These are phyloP conservation scores for Trichoderma polysporum DNA, from an alignment of 2,329 filamentous ascomycete genomes.

Conservation along the genomic window DNA sequence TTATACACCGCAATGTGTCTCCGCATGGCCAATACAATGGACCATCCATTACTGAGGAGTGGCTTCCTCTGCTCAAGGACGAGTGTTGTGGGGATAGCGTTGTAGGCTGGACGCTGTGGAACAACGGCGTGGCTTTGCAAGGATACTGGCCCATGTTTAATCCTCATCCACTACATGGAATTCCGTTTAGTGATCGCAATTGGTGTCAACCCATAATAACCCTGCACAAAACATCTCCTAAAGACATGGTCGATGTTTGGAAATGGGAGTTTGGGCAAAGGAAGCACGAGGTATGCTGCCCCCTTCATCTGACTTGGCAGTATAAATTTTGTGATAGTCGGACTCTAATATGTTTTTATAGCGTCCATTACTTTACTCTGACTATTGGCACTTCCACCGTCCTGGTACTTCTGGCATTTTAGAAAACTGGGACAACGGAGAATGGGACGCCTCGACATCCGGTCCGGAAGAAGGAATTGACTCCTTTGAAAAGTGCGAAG, in stretches of 20 bases:
- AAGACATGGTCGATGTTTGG: constrained; percentile 51
- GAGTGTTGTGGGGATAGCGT: constrained; percentile 57
- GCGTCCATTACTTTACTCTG: constrained; percentile 39
- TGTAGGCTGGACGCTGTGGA: constrained; percentile 47
- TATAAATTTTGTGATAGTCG: background rate
- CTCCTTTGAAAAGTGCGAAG: constrained; percentile 31
- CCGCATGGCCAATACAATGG: constrained; percentile 40
- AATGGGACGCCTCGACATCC: constrained; percentile 33
- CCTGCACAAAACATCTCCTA: constrained; percentile 47
- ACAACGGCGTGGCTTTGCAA: constrained; percentile 44
- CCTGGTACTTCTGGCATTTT: constrained; percentile 28
- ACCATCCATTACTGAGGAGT: constrained; percentile 39
- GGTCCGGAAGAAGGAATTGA: constrained; percentile 29
- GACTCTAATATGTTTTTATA: constrained; percentile 19
- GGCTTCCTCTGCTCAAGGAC: constrained; percentile 40
- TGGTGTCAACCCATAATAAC: constrained; percentile 53
- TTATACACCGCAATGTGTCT: constrained; percentile 35
- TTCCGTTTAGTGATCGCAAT: constrained; percentile 46
- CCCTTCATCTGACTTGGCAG: background rate
- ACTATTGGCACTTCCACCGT: constrained; percentile 40
- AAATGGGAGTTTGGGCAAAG: constrained; percentile 42
- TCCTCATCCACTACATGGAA: constrained; percentile 49
- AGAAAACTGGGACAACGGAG: constrained; percentile 35
- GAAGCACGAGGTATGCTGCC: constrained; percentile 31
- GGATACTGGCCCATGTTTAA: constrained; percentile 52